Evolutionary conservation across 768 basidiomycete species (phyloP).

Genomic region (Auricularia sp.): DNA sequence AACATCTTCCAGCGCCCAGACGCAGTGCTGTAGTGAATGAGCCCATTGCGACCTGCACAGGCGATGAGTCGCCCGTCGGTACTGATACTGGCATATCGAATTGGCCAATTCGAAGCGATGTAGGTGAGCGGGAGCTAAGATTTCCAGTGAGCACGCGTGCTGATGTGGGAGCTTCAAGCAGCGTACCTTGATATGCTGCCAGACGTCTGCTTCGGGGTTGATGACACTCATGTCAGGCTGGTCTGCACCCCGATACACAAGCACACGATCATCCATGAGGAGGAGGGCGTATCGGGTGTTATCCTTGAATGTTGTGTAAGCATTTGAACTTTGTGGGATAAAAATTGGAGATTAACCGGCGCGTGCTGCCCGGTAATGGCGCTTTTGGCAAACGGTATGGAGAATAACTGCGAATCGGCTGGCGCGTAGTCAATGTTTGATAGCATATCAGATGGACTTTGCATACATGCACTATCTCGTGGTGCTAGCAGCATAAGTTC

Average conservation of each 20-base stretch:
- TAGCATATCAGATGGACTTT: not conserved
- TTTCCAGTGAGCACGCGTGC: too few species aligned
- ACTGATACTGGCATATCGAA: conserved; percentile 84
- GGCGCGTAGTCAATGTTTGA: too few species aligned
- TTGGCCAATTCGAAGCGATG: conserved; percentile 85
- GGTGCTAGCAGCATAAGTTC: conserved; percentile 72
- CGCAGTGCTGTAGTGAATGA: conserved; percentile 87
- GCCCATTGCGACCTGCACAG: conserved; percentile 80
- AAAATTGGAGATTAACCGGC: conserved; percentile 45
- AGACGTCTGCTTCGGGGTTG: conserved; percentile 94
- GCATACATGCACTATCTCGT: conserved; percentile 21
- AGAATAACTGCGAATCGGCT: conserved; percentile 61
- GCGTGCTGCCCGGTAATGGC: conserved; percentile 85
- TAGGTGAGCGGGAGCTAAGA: conserved; percentile 82
- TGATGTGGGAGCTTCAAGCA: too few species aligned
- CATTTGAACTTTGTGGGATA: too few species aligned
- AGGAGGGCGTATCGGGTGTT: conserved; percentile 93
- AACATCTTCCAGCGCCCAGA: conserved; percentile 96
- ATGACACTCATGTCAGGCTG: conserved; percentile 98
- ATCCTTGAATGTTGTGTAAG: conserved; percentile 40
- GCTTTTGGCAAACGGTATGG: conserved; percentile 89
- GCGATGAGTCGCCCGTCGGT: conserved; percentile 87
- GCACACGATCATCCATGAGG: conserved; percentile 87
- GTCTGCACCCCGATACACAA: conserved; percentile 92
- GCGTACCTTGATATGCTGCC: conserved; percentile 86